phyloP scores from a whole-genome alignment of 257 asterid species.

The Gentiana straminea region DNA sequence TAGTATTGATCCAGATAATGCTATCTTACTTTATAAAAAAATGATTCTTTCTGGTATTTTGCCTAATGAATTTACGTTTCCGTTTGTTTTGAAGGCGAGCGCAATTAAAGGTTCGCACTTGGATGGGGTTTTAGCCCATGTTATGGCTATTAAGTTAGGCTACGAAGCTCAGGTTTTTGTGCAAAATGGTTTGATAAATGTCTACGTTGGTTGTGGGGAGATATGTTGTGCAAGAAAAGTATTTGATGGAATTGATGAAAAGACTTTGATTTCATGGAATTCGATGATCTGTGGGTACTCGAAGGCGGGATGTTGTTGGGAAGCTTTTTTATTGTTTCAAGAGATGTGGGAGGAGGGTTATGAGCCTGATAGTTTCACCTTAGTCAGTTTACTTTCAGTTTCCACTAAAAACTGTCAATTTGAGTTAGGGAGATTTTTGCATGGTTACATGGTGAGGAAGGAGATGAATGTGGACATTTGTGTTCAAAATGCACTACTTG shows the following conservation, averaged over 20 bases:
- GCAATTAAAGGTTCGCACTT: neutral
- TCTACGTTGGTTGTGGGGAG: constrained; percentile 16
- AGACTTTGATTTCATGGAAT: constrained; percentile 60
- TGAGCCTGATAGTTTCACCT: constrained; percentile 47
- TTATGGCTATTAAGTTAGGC: constrained; percentile 16
- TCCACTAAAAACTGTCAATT: constrained; percentile 27
- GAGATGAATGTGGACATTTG: constrained; percentile 10
- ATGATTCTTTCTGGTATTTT: constrained; percentile 9
- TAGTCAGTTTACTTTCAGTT: constrained; percentile 42
- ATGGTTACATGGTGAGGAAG: constrained; percentile 25
- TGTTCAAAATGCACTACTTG: constrained; percentile 23
- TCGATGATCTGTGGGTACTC: constrained; percentile 35
- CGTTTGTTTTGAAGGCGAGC: constrained; percentile 20
- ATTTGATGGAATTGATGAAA: constrained; percentile 49
- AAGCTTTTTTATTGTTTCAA: constrained; percentile 20
- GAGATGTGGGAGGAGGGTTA: constrained; percentile 34
- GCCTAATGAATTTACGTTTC: constrained; percentile 20
- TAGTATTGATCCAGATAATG: constrained; percentile 2
- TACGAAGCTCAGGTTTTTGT: constrained; percentile 17
- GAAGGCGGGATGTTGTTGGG: constrained; percentile 25
- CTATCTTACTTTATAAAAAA: constrained; percentile 8
- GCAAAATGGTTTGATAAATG: constrained; percentile 18
- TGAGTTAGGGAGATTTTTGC: constrained; percentile 36
- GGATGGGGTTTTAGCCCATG: constrained; percentile 14
- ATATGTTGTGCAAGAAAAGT: neutral